Evolutionary conservation across 257 asterid species (phyloP).

Genomic region (Scutellaria barbata): DNA sequence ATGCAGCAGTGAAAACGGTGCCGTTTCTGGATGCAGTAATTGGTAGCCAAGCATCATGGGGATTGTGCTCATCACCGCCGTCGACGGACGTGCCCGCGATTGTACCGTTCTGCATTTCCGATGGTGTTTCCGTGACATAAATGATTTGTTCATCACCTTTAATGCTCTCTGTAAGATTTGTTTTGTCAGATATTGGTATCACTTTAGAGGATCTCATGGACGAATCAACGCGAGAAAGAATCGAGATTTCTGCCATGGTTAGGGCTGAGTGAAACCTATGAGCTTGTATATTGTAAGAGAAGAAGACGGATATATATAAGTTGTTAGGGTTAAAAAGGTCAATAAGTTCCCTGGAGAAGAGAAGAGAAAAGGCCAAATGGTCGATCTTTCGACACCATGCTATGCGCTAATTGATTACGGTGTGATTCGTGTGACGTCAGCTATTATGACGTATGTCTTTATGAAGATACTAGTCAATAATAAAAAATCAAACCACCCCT

Average conservation of each 20-base stretch:
- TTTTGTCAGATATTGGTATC: conserved; percentile 34
- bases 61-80: conserved; percentile 28
- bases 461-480: too few relatives aligned
- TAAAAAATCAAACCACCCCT: too few relatives aligned
- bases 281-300: not conserved
- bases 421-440: not conserved
- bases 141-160: not conserved
- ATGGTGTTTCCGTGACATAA: not conserved
- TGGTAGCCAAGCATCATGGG: conserved; percentile 54
- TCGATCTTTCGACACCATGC: too few relatives aligned
- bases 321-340: not conserved
- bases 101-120: not conserved
- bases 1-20: conserved; percentile 41
- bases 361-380: too few relatives aligned
- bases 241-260: conserved; percentile 34
- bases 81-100: not conserved
- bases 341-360: not conserved
- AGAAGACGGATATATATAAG: not conserved
- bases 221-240: conserved; percentile 7
- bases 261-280: not conserved
- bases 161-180: not conserved
- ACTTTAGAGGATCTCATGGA: conserved; percentile 38
- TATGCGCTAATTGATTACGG: too few relatives aligned
- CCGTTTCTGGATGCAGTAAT: conserved; percentile 68
- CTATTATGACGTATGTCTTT: not conserved